Evolutionary conservation across 805 yeast species (phyloP).

Genomic region (Spathaspora passalidarum): DNA sequence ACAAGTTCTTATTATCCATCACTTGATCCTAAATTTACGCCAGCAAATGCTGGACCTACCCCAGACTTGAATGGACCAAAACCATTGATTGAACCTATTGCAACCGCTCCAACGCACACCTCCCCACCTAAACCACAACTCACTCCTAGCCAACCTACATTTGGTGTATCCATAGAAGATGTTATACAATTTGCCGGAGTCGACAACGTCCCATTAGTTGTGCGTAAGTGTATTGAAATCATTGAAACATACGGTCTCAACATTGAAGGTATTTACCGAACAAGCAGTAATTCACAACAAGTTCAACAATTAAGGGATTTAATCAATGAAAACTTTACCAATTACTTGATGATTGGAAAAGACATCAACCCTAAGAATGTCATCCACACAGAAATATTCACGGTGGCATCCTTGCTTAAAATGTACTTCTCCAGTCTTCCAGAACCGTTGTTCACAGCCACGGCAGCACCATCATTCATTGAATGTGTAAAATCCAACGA

Average conservation of each 20-base stretch:
- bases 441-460: conserved; percentile 74
- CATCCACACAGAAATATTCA: conserved; percentile 77
- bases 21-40: not conserved
- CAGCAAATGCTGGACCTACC: too few species aligned
- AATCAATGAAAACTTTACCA: conserved; percentile 74
- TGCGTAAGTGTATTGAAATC: conserved; percentile 81
- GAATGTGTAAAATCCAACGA: conserved; percentile 58
- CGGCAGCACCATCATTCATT: conserved; percentile 58
- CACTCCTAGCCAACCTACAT: conserved; percentile 45
- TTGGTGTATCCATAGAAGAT: conserved; percentile 80
- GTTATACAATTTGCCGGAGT: conserved; percentile 75
- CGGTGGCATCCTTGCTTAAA: conserved; percentile 85
- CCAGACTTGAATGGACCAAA: conserved; percentile 37
- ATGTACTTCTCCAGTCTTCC: conserved; percentile 82
- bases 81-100: conserved; percentile 14
- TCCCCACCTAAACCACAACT: conserved; percentile 9
- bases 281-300: conserved; percentile 73
- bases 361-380: conserved; percentile 41
- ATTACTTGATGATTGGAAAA: conserved; percentile 44
- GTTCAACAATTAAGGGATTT: conserved; percentile 69
- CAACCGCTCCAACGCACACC: too few species aligned
- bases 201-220: conserved; percentile 88
- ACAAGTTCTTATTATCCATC: not conserved
- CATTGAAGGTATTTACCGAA: conserved; percentile 86
- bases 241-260: conserved; percentile 83